These are phyloP conservation scores for Thinopyrum obtusiflorum DNA, from an alignment of 202 grass and related monocot genomes.

Conservation along the genomic window DNA sequence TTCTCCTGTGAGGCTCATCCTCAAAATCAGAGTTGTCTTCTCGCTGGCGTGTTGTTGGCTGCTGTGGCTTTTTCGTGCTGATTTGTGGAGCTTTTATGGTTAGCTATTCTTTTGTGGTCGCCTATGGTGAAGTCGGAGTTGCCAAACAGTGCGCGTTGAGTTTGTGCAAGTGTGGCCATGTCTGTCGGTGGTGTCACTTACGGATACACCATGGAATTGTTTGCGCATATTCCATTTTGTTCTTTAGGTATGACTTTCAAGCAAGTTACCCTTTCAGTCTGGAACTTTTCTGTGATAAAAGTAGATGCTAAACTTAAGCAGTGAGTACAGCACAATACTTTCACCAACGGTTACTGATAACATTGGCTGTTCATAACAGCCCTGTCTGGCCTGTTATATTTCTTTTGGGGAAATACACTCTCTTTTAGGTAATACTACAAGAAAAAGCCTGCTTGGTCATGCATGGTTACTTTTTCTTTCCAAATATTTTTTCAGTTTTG, in stretches of 20 bases:
- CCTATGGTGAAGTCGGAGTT: background rate
- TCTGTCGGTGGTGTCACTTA: background rate
- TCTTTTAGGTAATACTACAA: background rate
- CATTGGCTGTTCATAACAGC: constrained; percentile 10
- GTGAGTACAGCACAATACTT: constrained; percentile 36
- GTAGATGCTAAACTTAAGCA: constrained; percentile 51
- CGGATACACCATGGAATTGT: background rate
- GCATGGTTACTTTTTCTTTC: constrained; percentile 11
- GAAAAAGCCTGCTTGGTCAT: background rate
- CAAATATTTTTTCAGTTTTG: constrained; percentile 13
- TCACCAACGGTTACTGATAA: constrained; percentile 15
- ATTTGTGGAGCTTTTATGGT: background rate
- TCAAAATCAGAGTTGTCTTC: background rate
- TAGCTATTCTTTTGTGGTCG: background rate
- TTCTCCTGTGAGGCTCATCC: background rate
- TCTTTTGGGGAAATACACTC: background rate
- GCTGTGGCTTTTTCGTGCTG: background rate
- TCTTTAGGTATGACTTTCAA: constrained; percentile 35
- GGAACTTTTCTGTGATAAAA: constrained; percentile 34
- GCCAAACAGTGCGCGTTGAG: background rate
- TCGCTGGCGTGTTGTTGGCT: background rate
- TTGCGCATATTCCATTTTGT: constrained; percentile 29
- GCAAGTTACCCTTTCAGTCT: constrained; percentile 37
- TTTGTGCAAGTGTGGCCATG: background rate
- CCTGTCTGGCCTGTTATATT: background rate